Percentiles rank a stretch among this genome's conserved stretches.
Evolutionary conservation across 768 basidiomycete species (phyloP).

Genomic region (Rhodotorula graminis): DNA sequence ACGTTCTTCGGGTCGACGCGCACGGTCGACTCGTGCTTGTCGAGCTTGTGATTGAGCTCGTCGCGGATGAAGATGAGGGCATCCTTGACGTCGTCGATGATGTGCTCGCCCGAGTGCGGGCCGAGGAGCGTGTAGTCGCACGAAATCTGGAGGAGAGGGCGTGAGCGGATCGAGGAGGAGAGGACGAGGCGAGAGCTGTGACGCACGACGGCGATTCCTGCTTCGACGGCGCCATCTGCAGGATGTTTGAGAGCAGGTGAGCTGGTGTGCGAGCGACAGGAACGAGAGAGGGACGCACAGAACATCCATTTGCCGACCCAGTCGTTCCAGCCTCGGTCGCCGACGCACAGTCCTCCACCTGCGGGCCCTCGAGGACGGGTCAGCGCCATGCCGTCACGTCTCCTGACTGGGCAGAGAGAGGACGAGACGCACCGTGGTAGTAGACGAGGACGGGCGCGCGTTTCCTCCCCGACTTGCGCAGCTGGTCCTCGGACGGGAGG

Average conservation of each 20-base stretch:
- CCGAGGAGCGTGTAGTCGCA: conserved; percentile 16
- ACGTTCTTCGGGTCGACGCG: neutral
- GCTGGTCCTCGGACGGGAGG: neutral
- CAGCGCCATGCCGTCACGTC: neutral
- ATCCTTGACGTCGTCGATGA: conserved; percentile 8
- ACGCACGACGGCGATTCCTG: neutral
- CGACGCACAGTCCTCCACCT: neutral
- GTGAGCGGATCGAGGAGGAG: neutral
- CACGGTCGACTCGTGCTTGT: neutral
- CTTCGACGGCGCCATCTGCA: neutral
- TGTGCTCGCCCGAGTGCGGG: neutral
- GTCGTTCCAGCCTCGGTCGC: neutral
- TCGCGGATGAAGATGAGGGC: neutral
- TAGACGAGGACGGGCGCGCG: conserved; percentile 1
- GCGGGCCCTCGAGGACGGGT: neutral
- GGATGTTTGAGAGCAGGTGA: neutral
- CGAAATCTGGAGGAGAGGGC: neutral
- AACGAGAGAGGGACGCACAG: neutral
- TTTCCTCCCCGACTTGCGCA: too few species aligned
- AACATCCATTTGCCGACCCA: neutral
- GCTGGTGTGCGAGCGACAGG: fast-evolving
- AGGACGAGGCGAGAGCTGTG: too few species aligned
- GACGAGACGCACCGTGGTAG: neutral
- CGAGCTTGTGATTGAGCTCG: neutral
- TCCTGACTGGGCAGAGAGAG: fast-evolving